Evolutionary conservation across 2,329 filamentous ascomycete genomes (phyloP).

Genomic region (Alternaria solani): DNA sequence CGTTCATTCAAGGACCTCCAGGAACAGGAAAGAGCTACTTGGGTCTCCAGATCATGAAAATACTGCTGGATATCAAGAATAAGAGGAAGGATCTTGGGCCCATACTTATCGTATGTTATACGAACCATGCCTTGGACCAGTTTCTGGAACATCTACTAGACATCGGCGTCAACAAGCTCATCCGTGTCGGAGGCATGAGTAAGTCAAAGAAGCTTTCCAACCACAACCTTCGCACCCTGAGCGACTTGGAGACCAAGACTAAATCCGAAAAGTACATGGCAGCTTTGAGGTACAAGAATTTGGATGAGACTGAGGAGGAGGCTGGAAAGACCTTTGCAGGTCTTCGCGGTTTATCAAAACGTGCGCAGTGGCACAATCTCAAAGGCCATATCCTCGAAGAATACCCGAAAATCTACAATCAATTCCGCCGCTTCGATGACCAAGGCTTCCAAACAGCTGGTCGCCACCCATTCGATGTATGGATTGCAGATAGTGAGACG

Average conservation of each 20-base stretch:
- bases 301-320: conserved; percentile 20
- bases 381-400: conserved; percentile 20
- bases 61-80: conserved; percentile 57
- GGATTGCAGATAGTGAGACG: conserved; percentile 10
- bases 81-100: conserved; percentile 52
- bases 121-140: conserved; percentile 65
- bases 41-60: conserved; percentile 66
- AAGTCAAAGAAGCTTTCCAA: conserved; percentile 62
- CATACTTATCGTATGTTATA: conserved; percentile 58
- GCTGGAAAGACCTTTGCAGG: conserved; percentile 13
- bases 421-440: conserved; percentile 26
- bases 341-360: conserved; percentile 17
- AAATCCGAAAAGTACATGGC: conserved; percentile 25
- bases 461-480: conserved; percentile 35
- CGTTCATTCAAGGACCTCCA: conserved; percentile 74
- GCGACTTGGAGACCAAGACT: conserved; percentile 28
- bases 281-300: conserved; percentile 17
- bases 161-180: conserved; percentile 58
- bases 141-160: conserved; percentile 68
- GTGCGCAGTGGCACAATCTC: conserved; percentile 29
- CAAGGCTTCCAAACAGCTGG: conserved; percentile 31
- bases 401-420: conserved; percentile 26
- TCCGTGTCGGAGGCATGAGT: conserved; percentile 68
- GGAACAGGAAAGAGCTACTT: conserved; percentile 74
- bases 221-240: conserved; percentile 58